Evolutionary conservation across 2,329 filamentous ascomycete species (phyloP).

Genomic region (Tolypocladium nubicola): DNA sequence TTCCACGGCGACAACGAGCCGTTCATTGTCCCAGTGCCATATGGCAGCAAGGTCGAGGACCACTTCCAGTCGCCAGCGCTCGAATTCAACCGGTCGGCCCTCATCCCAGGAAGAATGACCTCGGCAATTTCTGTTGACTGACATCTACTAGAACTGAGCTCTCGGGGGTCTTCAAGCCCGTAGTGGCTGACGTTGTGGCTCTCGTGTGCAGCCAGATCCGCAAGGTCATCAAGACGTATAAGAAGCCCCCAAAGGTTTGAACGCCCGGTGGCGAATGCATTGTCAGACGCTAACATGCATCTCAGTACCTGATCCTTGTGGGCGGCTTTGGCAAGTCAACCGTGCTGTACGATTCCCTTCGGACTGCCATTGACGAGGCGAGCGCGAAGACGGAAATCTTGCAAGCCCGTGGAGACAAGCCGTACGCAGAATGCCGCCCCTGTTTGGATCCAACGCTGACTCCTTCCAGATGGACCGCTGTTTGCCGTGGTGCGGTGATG

Average conservation of each 20-base stretch:
- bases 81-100: not conserved
- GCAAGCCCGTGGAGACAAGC: conserved; percentile 16
- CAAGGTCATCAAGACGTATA: conserved; percentile 4
- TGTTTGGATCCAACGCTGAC: not conserved
- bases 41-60: not conserved
- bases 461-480: conserved; percentile 20
- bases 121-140: not conserved
- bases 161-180: not conserved
- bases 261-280: not conserved
- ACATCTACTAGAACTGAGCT: conserved; percentile 11
- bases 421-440: conserved; percentile 16
- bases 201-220: not conserved
- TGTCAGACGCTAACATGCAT: not conserved
- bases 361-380: not conserved
- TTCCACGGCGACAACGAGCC: conserved; percentile 8
- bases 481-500: conserved; percentile 22
- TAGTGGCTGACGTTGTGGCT: not conserved
- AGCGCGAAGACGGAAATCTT: conserved; percentile 12
- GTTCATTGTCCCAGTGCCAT: conserved; percentile 11
- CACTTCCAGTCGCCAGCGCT: not conserved
- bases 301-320: conserved; percentile 25
- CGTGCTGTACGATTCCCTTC: conserved; percentile 15
- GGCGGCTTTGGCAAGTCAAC: conserved; percentile 25
- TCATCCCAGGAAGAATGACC: conserved; percentile 1
- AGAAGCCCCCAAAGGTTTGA: conserved; percentile 14